Evolutionary conservation across 768 basidiomycete species (phyloP).

Genomic region (Lentinula boryana): DNA sequence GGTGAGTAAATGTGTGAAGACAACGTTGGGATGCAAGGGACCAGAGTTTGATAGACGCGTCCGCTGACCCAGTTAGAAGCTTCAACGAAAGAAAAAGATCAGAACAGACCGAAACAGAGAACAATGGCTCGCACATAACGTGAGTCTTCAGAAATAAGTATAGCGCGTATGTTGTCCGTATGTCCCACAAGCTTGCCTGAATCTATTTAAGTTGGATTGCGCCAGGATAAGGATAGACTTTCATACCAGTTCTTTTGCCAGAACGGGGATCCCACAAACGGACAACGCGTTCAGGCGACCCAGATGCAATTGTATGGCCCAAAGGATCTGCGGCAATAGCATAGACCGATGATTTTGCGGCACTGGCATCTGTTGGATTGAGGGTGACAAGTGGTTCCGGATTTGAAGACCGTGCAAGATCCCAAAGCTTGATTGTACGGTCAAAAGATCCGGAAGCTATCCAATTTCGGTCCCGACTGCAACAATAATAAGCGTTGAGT

Average conservation of each 20-base stretch:
- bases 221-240: background rate
- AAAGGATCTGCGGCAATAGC: slow-evolving; percentile 74
- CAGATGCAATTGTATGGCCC: slow-evolving; percentile 80
- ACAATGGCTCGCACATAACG: slow-evolving; percentile 59
- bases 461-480: slow-evolving; percentile 79
- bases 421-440: slow-evolving; percentile 92
- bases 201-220: background rate
- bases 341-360: slow-evolving; percentile 70
- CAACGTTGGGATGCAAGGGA: slow-evolving; percentile 84
- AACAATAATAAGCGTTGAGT: slow-evolving; percentile 9
- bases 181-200: slow-evolving; percentile 87
- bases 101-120: background rate
- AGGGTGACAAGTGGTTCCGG: slow-evolving; percentile 56
- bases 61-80: slow-evolving; percentile 84
- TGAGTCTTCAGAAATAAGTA: slow-evolving; percentile 85
- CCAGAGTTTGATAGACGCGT: slow-evolving; percentile 93
- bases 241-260: slow-evolving; percentile 57
- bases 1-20: slow-evolving; percentile 93
- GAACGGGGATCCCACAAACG: slow-evolving; percentile 91
- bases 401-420: slow-evolving; percentile 44
- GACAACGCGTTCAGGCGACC: slow-evolving; percentile 87
- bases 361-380: slow-evolving; percentile 57
- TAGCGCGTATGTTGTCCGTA: slow-evolving; percentile 92
- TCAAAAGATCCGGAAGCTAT: slow-evolving; percentile 94
- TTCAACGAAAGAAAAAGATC: slow-evolving; percentile 18